Evolutionary conservation across 73 alveolate species (phyloP), one percentile per base, ranked within the genome.

Genomic region (Paramecium primaurelia): DNA sequence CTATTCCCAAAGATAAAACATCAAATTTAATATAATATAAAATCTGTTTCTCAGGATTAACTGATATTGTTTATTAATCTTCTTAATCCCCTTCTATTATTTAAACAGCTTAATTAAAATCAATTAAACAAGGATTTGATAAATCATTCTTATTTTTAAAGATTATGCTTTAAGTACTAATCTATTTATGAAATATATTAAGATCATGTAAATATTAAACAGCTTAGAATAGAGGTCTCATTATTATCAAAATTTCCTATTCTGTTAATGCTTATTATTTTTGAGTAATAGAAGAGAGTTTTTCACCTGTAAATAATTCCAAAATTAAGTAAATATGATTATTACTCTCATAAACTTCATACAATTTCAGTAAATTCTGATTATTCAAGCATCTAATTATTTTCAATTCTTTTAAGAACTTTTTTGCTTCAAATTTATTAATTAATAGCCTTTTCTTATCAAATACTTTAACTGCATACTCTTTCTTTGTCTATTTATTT

Each of bases 361-460:
- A 51, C 16, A 89, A 47, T 25, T 89, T 89, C 45, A 89, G 45
- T 22, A 68, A 40, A 71, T 64, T 83, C 0, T 58, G 85, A 25
- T 89, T 77, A 42, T 89, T 34, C 44, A 89, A 37, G 12, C 77
- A 71, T 30, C 94, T 40, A 16, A 89, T n/a, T 11, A 89, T 89
- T 6, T 59, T 37, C 22, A 89, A 40, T 89, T 89, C 94, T 36
- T 38, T 73, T 18, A 73, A 16, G 18, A 73, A 37, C 47, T 36
- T 44, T 38, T 73, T 64, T 2, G 84, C 84, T 32, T 64, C 84
- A 28, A 32, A 64, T 14, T 64, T 64, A 34, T 34, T 64, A 9
- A 34, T 64, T 3, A 64, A 12, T 1, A 64, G 51, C 9, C 84
- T 64, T 28, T 64, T 64, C 12, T 64, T 64, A 34, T 64, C 84